A percentile compares a stretch with the other conserved stretches of the same genome.
phyloP scores from a whole-genome alignment of 805 yeast species.

The Zygosaccharomyces siamensis region DNA sequence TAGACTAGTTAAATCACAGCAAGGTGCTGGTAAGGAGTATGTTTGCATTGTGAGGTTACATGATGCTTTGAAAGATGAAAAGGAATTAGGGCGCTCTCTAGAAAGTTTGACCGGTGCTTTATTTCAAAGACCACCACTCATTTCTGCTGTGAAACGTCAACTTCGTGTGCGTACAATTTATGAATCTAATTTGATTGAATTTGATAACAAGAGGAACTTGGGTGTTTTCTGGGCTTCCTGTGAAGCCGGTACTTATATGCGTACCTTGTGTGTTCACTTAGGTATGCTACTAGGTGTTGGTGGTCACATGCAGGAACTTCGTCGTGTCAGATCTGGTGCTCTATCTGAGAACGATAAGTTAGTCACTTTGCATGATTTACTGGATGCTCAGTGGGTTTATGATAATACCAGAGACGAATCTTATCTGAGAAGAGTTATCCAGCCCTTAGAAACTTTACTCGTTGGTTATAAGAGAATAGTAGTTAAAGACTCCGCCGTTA shows the following conservation, averaged over 20 bases:
- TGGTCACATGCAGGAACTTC: slow-evolving; percentile 99
- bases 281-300: slow-evolving; percentile 99
- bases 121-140: slow-evolving; percentile 98
- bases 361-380: slow-evolving; percentile 93
- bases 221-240: slow-evolving; percentile 99
- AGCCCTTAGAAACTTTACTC: slow-evolving; percentile 89
- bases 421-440: slow-evolving; percentile 86
- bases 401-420: slow-evolving; percentile 97
- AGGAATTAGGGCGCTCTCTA: slow-evolving; percentile 77
- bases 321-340: slow-evolving; percentile 99
- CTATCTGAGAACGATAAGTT: slow-evolving; percentile 82
- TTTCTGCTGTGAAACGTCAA: slow-evolving; percentile 98
- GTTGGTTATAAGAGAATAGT: slow-evolving; percentile 96
- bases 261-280: slow-evolving; percentile 96
- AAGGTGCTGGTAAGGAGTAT: slow-evolving; percentile 99
- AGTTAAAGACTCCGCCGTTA: slow-evolving; percentile 91
- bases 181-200: slow-evolving; percentile 92
- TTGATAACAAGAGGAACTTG: slow-evolving; percentile 92
- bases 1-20: slow-evolving; percentile 95
- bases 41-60: slow-evolving; percentile 96
- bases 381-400: slow-evolving; percentile 97
- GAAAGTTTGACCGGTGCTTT: slow-evolving; percentile 97
- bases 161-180: slow-evolving; percentile 96
- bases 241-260: slow-evolving; percentile 99
- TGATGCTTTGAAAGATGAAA: slow-evolving; percentile 85